Evolutionary conservation across 2,329 filamentous ascomycete genomes (phyloP), one percentile per base, ranked within the genome.

Genomic region (Colletotrichum costaricense): DNA sequence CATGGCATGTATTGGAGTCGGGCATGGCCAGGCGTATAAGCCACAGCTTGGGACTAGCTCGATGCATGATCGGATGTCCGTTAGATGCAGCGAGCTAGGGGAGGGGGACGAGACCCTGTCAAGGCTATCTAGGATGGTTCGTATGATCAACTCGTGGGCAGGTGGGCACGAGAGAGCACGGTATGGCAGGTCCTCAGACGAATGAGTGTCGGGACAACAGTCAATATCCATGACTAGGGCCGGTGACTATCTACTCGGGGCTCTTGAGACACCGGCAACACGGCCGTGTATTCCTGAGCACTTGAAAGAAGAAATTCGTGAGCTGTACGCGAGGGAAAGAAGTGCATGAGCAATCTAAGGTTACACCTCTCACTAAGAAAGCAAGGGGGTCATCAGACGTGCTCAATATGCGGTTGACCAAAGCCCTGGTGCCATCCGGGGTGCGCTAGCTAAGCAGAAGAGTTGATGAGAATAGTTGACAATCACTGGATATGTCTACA

Each of bases 41-140:
- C 57, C 56, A 65, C 71, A 66, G 28, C 49, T 63, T 68, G 57
- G 52, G 59, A 28, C 55, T 59, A 55, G 57, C 42, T 55, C 28
- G 52, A 33, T 63, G 72, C 63, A 63, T 72, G 63, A 30, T 52
- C 68, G 68, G 68, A 74, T 68, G 72, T 74, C 72, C 72, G 68
- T 63, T 55, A 42, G 12, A 54, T 68, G 72, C 52, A 72, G 68
- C 26, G 42, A 30, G 49, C 63, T 35, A 58, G 42, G 57, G 58
- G 8, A 35, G 54, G 54, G 59, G 26, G 55, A 35, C 55, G 16
- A 73, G 56, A 62, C 67, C 60, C 30, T 70, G 70, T 58, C 60
- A 52, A 65, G 46, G 60, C 26, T 52, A 62, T 57, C 60, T 42
- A 9, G 67, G 60, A 70, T 52, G 38, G 26, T 16, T 65, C 46